Base-by-base conservation (phyloP, 2,329 filamentous ascomycete genomes). In the Macroventuria anomochaeta region DNA sequence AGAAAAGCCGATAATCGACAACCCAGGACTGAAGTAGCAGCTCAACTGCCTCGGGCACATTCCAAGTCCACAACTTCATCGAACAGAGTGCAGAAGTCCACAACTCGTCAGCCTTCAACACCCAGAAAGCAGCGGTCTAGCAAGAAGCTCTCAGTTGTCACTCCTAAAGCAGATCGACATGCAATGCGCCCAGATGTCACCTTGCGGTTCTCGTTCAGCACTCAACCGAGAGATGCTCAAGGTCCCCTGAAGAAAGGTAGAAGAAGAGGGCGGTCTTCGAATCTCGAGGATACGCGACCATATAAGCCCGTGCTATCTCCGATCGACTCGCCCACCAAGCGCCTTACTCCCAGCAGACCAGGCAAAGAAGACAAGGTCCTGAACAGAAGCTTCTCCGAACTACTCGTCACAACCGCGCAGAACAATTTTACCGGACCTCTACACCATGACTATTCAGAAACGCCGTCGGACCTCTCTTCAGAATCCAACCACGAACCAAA, bases 151-250 rank as follows among this genome's bases (percentile, higher is more conserved):
- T 53, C 50, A 25, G 43, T 48, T 13, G 31, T 53, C n/a, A 49
- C 44, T 6, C 44, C 44, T 8, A 43, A 39, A 23, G 29, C 34
- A 38, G 46, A 50, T 32, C 52, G 46, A 28, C 41, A 46, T 21
- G 12, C 52, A n/a, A 31, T 41, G 5, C 41, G 41, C 18, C 47
- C 46, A 10, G 47, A 57, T 32, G 54, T 64, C 26, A 43, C 47
- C 13, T 34, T 65, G 8, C 58, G 63, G 0, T 63, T 65, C 28
- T 65, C 63, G 0, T 65, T 65, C 32, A 54, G 53, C 28, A 21
- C 20, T 21, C 41, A 46, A 7, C 46, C 31, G 6, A 32, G 32
- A 12, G 18, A 18, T n/a, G 15, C 28, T 10, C 36, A 38, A 46
- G 46, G 46, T 28, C 52, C 52, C 2, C n/a, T 55, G 15, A 55